These are phyloP conservation scores for Tricharina praecox DNA, from an alignment of 495 filamentous ascomycete genomes.

Conservation along the genomic window DNA sequence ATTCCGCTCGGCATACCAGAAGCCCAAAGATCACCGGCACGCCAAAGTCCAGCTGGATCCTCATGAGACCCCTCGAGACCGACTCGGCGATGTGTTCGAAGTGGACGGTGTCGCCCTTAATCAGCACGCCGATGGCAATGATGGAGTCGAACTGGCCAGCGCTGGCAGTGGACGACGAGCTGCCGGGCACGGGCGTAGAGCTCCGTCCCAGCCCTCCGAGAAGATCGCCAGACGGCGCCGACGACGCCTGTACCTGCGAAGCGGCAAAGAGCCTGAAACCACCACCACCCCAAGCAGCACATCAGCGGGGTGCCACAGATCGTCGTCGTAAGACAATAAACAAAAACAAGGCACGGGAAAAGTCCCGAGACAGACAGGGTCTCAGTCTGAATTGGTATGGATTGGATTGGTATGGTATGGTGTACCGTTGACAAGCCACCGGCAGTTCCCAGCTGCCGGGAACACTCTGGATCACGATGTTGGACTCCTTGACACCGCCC, in stretches of 20 bases:
- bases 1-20: conserved; percentile 30
- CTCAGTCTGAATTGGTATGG: no score
- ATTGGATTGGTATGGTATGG: background rate
- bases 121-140: conserved; percentile 86
- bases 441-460: conserved; percentile 91
- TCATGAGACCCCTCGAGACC: conserved; percentile 81
- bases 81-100: conserved; percentile 96
- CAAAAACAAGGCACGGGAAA: no score
- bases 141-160: conserved; percentile 70
- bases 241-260: conserved; percentile 68
- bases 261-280: conserved; percentile 58
- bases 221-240: conserved; percentile 59
- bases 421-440: conserved; percentile 64
- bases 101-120: conserved; percentile 97
- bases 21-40: conserved; percentile 86
- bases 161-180: conserved; percentile 27
- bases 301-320: no score
- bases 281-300: no score
- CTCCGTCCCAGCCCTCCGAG: conserved; percentile 39
- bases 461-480: conserved; percentile 76
- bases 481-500: conserved; percentile 67
- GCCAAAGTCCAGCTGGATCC: conserved; percentile 71
- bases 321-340: no score
- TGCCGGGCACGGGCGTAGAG: conserved; percentile 21
- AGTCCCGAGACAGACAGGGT: no score